Evolutionary conservation across 257 asterid genomes (phyloP).

Genomic region (Ocimum tenuiflorum): DNA sequence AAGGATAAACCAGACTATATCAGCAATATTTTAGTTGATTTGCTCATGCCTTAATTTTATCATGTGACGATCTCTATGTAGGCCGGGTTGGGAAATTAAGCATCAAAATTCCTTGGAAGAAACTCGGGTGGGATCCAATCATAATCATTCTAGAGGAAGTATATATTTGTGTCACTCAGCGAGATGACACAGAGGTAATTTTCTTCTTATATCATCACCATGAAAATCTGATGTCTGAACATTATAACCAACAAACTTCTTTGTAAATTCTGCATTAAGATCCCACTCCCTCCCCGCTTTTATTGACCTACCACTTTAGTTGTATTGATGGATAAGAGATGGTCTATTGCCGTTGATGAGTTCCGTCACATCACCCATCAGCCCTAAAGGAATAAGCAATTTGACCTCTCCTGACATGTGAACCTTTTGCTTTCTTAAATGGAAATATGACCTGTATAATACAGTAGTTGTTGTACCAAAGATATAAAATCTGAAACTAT

Average conservation of each 20-base stretch:
- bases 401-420: not conserved
- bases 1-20: not conserved
- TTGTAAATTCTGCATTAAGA: not conserved
- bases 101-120: constrained; percentile 96
- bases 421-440: not conserved
- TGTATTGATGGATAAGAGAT: not conserved
- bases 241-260: not conserved
- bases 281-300: not conserved
- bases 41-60: not conserved
- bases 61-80: constrained; percentile 24
- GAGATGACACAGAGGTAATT: constrained; percentile 81
- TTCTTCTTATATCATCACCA: not conserved
- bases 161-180: constrained; percentile 58
- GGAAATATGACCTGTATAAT: not conserved
- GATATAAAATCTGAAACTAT: not conserved
- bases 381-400: not conserved
- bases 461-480: not conserved
- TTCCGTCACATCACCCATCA: not conserved
- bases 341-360: constrained; percentile 4
- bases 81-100: constrained; percentile 90
- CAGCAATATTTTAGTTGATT: not conserved
- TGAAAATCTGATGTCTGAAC: constrained; percentile 1
- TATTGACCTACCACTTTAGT: not conserved
- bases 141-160: constrained; percentile 80
- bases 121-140: constrained; percentile 97